Percentiles rank a stretch among this genome's conserved stretches.
Conservation (phyloP, 1,139 yeast species). For the Suhomyces yuchorum region DNA sequence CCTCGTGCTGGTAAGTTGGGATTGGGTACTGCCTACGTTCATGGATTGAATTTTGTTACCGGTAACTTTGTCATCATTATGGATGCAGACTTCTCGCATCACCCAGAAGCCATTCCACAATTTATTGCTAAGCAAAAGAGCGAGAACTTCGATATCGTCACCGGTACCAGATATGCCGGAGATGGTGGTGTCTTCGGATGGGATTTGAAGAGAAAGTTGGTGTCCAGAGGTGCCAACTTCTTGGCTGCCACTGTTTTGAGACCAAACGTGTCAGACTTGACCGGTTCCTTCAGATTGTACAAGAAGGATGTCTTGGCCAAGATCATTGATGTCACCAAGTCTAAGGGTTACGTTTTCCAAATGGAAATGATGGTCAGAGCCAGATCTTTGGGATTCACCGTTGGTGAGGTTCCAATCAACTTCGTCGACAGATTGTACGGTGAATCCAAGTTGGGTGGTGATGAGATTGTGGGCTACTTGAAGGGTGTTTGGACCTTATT, state of each 20-base stretch:
- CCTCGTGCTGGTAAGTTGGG: constrained; percentile 82
- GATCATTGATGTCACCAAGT: constrained; percentile 68
- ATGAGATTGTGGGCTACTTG: constrained; percentile 76
- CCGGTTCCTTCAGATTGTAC: constrained; percentile 79
- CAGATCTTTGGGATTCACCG: constrained; percentile 65
- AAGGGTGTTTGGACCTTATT: constrained; percentile 76
- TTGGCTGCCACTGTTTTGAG: constrained; percentile 71
- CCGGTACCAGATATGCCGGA: constrained; percentile 85
- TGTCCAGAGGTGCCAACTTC: constrained; percentile 81
- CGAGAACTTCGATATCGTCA: constrained; percentile 70
- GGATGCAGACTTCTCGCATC: constrained; percentile 88
- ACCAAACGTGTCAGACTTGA: constrained; percentile 74
- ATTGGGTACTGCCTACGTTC: constrained; percentile 80
- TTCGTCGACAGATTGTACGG: constrained; percentile 83
- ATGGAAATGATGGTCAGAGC: constrained; percentile 93
- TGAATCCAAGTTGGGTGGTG: constrained; percentile 80
- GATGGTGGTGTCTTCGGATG: constrained; percentile 85
- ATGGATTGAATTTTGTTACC: constrained; percentile 70
- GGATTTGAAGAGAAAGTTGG: constrained; percentile 81
- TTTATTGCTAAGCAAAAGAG: constrained; percentile 70
- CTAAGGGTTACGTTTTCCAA: constrained; percentile 85
- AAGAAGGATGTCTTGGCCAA: constrained; percentile 68
- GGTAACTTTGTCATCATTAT: constrained; percentile 79
- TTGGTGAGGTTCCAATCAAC: constrained; percentile 80
- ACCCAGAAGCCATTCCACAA: constrained; percentile 78